These are phyloP conservation scores for Metarhizium sp. DNA, from an alignment of 2,329 filamentous ascomycete genomes.

Conservation along the genomic window DNA sequence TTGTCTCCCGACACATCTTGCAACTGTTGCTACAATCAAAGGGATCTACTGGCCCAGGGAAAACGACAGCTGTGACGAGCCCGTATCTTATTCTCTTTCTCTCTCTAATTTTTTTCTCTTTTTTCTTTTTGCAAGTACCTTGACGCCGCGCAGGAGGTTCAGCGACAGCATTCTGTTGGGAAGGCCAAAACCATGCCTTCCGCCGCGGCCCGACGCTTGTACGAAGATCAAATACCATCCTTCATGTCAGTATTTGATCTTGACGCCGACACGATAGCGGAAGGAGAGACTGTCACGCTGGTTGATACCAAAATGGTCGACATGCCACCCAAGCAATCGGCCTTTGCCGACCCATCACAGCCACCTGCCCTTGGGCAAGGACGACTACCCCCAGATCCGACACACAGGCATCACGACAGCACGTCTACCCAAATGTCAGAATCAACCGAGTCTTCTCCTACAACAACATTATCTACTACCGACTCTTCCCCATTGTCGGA, in stretches of 20 bases:
- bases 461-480: constrained; percentile 84
- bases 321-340: constrained; percentile 31
- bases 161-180: not conserved
- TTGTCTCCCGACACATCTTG: not conserved
- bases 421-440: constrained; percentile 71
- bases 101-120: not conserved
- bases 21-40: not conserved
- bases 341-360: constrained; percentile 26
- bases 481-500: constrained; percentile 87
- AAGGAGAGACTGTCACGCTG: constrained; percentile 43
- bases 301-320: constrained; percentile 44
- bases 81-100: not conserved
- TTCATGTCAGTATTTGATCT: constrained; percentile 70
- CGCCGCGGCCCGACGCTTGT: constrained; percentile 49
- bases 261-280: constrained; percentile 45
- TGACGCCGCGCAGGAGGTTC: not conserved
- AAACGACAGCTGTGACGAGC: not conserved
- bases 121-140: not conserved
- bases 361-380: constrained; percentile 29
- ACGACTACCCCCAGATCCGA: constrained; percentile 34
- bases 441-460: constrained; percentile 90
- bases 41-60: not conserved
- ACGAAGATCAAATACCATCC: constrained; percentile 63
- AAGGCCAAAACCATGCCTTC: constrained; percentile 45
- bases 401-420: constrained; percentile 65